phyloP scores from a whole-genome alignment of 345 rosid species.

The Erucastrum elatum region DNA sequence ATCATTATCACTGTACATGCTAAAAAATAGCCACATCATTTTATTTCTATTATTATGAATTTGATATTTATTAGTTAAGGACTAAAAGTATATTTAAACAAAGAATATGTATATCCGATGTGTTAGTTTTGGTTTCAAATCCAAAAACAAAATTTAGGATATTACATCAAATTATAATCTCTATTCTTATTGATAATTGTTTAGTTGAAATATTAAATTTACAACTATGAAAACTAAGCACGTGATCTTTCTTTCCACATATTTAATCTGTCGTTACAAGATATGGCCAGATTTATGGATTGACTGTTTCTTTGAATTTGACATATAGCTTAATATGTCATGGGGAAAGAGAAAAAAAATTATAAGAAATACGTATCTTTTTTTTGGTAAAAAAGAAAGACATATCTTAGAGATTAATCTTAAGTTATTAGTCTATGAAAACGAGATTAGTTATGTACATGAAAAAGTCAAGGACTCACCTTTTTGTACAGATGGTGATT shows the following conservation, averaged over 20 bases:
- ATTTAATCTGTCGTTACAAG: not conserved
- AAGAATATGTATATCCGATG: not conserved
- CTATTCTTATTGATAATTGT: not conserved
- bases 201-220: too few relatives aligned
- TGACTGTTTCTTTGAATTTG: not conserved
- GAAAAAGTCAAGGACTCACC: not conserved
- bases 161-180: not conserved
- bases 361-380: too few relatives aligned
- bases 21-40: not conserved
- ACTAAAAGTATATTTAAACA: not conserved
- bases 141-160: not conserved
- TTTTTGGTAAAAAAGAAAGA: not conserved
- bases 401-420: not conserved
- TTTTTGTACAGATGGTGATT: not conserved
- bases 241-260: not conserved
- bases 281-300: not conserved
- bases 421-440: not conserved
- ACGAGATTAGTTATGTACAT: not conserved
- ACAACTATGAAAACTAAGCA: not conserved
- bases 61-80: not conserved
- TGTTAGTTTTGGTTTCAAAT: not conserved
- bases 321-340: not conserved
- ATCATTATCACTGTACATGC: not conserved
- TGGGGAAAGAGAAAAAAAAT: not conserved
- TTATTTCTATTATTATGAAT: not conserved